Percentiles rank a stretch among this genome's conserved stretches.
phyloP scores from a whole-genome alignment of 176 grass and related monocot species.

The Echinochloa phyllopogon region DNA sequence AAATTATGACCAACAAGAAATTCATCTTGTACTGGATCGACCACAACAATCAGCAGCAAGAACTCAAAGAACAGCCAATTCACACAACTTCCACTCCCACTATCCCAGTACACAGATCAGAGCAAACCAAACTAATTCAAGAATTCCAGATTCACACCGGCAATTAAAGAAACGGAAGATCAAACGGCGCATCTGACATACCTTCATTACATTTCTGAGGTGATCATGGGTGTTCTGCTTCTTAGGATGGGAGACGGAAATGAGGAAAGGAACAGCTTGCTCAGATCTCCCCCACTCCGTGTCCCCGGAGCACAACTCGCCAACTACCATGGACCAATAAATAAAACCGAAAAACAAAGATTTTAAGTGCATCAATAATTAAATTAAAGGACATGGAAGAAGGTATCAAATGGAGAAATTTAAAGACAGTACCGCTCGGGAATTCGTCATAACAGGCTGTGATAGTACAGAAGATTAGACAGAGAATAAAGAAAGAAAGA shows the following conservation, averaged over 20 bases:
- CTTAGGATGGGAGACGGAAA: slow-evolving; percentile 12
- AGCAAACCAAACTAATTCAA: slow-evolving; percentile 33
- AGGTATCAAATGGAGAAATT: slow-evolving; percentile 39
- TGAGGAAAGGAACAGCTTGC: slow-evolving; percentile 33
- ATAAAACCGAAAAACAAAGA: slow-evolving; percentile 34
- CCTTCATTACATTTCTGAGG: slow-evolving; percentile 36
- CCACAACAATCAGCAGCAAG: not conserved
- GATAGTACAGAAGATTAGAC: not conserved
- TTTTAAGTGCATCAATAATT: slow-evolving; percentile 35
- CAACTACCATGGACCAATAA: slow-evolving; percentile 53
- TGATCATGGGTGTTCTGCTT: not conserved
- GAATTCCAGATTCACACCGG: not conserved
- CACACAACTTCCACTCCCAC: not conserved
- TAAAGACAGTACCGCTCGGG: not conserved
- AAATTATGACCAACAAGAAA: not conserved
- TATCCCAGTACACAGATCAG: slow-evolving; percentile 4
- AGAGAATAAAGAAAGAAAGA: not conserved
- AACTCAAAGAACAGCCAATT: slow-evolving; percentile 3
- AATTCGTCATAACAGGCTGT: slow-evolving; percentile 42
- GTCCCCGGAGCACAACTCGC: slow-evolving; percentile 37
- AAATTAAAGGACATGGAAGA: not conserved
- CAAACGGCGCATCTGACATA: not conserved
- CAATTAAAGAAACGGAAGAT: slow-evolving; percentile 16
- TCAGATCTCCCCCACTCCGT: slow-evolving; percentile 39
- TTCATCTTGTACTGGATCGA: slow-evolving; percentile 2